Conservation (phyloP, 2,329 filamentous ascomycete genomes). For the Daldinia sp. region DNA sequence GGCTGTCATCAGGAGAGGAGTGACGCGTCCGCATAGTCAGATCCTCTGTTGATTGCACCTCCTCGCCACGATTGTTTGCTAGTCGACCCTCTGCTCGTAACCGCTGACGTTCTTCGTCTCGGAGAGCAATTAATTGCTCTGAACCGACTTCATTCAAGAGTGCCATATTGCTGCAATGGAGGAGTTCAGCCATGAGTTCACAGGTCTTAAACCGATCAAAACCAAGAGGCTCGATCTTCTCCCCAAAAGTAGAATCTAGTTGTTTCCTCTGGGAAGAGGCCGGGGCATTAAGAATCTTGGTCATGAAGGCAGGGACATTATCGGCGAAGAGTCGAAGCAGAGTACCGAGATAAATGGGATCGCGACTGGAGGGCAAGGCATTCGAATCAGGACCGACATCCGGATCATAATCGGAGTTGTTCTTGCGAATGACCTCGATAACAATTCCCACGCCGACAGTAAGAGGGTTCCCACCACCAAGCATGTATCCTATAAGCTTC, state of each 20-base stretch:
- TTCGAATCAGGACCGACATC: conserved; percentile 87
- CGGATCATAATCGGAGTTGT: conserved; percentile 98
- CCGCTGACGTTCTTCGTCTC: conserved; percentile 84
- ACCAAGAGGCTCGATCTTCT: conserved; percentile 90
- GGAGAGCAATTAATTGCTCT: conserved; percentile 83
- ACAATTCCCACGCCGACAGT: conserved; percentile 97
- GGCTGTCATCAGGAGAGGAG: conserved; percentile 68
- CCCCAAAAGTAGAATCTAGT: conserved; percentile 88
- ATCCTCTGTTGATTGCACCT: conserved; percentile 68
- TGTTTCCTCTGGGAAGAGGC: conserved; percentile 73
- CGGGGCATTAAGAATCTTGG: conserved; percentile 82
- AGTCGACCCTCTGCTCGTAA: conserved; percentile 83
- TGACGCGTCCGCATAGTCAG: conserved; percentile 69
- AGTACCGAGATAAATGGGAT: conserved; percentile 95
- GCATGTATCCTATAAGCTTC: conserved; percentile 89
- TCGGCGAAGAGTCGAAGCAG: conserved; percentile 89
- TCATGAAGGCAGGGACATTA: conserved; percentile 94
- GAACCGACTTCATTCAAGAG: conserved; percentile 91
- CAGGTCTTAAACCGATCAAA: conserved; percentile 99
- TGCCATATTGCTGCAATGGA: conserved; percentile 99
- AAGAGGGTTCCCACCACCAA: conserved; percentile 90
- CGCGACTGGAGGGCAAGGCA: conserved; percentile 82
- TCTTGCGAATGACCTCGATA: conserved; percentile 98
- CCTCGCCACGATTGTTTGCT: conserved; percentile 58
- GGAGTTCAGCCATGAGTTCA: conserved; percentile 95